These are phyloP conservation scores for Tolypocladium cylindrosporum DNA, from an alignment of 2,329 filamentous ascomycete species.

Conservation along the genomic window DNA sequence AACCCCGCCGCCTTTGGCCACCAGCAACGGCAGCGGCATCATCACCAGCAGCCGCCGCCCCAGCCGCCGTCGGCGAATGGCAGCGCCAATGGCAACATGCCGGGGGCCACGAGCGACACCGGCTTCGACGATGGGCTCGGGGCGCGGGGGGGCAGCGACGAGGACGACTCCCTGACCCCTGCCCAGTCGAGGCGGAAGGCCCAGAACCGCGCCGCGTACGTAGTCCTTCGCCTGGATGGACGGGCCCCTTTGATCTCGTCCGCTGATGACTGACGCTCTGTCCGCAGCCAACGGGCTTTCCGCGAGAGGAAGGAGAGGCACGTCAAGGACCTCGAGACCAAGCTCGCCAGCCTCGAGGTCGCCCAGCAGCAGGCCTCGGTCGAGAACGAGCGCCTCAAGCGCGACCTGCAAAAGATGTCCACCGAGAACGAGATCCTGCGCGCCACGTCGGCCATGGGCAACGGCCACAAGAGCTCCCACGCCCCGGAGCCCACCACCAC, in stretches of 20 bases:
- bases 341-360: conserved; percentile 68
- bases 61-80: conserved; percentile 10
- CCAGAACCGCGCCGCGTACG: conserved; percentile 52
- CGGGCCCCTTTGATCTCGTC: neutral
- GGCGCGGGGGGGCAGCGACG: conserved; percentile 36
- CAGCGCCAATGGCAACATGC: conserved; percentile 9
- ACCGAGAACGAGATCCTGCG: conserved; percentile 92
- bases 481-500: conserved; percentile 42
- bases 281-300: conserved; percentile 80
- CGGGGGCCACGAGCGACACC: conserved; percentile 25
- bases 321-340: conserved; percentile 84
- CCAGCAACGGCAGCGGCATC: conserved; percentile 14
- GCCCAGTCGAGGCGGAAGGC: conserved; percentile 50
- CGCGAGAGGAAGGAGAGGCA: conserved; percentile 92
- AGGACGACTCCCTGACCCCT: conserved; percentile 45
- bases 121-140: conserved; percentile 22
- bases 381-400: conserved; percentile 81
- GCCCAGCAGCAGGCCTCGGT: conserved; percentile 61
- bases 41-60: conserved; percentile 13
- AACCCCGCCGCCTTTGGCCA: conserved; percentile 24
- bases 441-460: conserved; percentile 51
- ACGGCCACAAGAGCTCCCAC: conserved; percentile 24
- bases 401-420: conserved; percentile 70
- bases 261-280: neutral
- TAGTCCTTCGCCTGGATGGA: conserved; percentile 10